phyloP scores from a whole-genome alignment of 2,329 filamentous ascomycete genomes.

The Phialophora verrucosa region DNA sequence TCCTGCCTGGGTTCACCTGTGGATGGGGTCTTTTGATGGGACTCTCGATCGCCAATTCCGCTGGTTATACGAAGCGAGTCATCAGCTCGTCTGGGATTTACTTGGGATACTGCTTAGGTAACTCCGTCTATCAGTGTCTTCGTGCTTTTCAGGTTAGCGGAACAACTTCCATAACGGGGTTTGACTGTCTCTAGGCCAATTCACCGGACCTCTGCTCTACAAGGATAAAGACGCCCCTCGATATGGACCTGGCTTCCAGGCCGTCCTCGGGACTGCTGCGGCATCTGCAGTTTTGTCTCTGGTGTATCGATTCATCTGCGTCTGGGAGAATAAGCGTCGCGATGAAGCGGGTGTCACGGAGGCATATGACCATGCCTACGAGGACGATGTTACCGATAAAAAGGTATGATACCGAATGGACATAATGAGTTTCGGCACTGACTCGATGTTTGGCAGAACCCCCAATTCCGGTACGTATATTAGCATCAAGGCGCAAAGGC shows the following conservation, averaged over 20 bases:
- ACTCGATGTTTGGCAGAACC: background rate
- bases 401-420: slow-evolving; percentile 24
- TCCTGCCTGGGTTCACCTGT: slow-evolving; percentile 53
- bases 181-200: slow-evolving; percentile 43
- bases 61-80: slow-evolving; percentile 39
- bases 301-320: slow-evolving; percentile 21
- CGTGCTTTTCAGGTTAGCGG: slow-evolving; percentile 41
- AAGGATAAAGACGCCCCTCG: too few species aligned
- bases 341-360: slow-evolving; percentile 45
- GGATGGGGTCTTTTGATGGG: slow-evolving; percentile 60
- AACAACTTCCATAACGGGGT: slow-evolving; percentile 36
- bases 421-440: too few species aligned
- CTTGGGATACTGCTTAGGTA: slow-evolving; percentile 40
- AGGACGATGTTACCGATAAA: slow-evolving; percentile 58
- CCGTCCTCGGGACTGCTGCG: too few species aligned
- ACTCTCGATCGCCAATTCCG: slow-evolving; percentile 48
- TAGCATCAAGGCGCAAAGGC: background rate
- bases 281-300: slow-evolving; percentile 38
- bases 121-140: slow-evolving; percentile 46
- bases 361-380: slow-evolving; percentile 59
- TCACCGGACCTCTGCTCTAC: slow-evolving; percentile 33
- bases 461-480: slow-evolving; percentile 4
- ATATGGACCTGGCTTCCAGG: too few species aligned
- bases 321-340: slow-evolving; percentile 37
- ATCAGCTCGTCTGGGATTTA: slow-evolving; percentile 36